Percentiles rank a stretch among this genome's conserved stretches.
phyloP scores from a whole-genome alignment of 805 yeast species.

The Metschnikowia gelsemii region DNA sequence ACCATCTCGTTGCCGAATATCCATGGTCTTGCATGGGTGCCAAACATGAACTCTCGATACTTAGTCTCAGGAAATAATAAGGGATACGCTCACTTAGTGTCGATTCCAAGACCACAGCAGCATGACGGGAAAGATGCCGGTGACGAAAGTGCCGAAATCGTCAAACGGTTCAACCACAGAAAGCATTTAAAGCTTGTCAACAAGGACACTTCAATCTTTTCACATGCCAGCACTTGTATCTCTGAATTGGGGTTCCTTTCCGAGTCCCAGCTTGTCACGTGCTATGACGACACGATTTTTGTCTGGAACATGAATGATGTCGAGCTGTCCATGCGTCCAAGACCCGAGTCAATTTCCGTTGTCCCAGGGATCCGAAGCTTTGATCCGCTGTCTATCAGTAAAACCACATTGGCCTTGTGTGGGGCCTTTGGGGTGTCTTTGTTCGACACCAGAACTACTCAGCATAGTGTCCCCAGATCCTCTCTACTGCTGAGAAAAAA shows the following conservation, averaged over 20 bases:
- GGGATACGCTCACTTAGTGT: constrained; percentile 71
- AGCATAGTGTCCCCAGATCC: constrained; percentile 34
- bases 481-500: constrained; percentile 13
- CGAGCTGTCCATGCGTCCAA: constrained; percentile 39
- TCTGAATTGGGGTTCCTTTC: constrained; percentile 28
- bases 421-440: constrained; percentile 75
- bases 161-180: constrained; percentile 75
- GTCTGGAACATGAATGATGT: constrained; percentile 70
- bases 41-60: constrained; percentile 33
- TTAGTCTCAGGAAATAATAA: constrained; percentile 73
- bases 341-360: constrained; percentile 55
- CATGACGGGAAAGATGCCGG: constrained; percentile 24
- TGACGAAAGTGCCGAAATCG: constrained; percentile 62
- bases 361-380: constrained; percentile 51
- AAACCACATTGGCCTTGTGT: constrained; percentile 53
- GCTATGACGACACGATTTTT: constrained; percentile 69
- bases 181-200: constrained; percentile 50
- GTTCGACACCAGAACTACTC: constrained; percentile 61
- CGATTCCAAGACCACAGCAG: constrained; percentile 48
- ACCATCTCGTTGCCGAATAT: constrained; percentile 60
- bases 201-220: constrained; percentile 23
- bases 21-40: constrained; percentile 53
- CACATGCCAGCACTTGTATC: constrained; percentile 27
- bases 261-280: constrained; percentile 52
- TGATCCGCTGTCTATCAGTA: constrained; percentile 28